phyloP scores from a whole-genome alignment of 164 flowering plant species.

The Vitis amurensis region DNA sequence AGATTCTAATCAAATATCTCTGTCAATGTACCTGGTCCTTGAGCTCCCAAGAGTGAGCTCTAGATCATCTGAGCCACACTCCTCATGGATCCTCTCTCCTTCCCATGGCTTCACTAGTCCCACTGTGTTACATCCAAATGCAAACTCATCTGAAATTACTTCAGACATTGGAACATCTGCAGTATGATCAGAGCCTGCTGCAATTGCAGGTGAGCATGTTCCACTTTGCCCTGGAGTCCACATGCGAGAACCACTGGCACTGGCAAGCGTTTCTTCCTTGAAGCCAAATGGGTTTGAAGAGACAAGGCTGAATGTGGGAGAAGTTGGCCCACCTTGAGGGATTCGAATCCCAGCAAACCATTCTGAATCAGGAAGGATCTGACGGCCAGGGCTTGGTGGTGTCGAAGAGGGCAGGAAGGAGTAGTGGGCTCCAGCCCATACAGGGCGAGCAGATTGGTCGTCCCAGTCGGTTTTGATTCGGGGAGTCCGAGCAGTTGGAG shows the following conservation, averaged over 20 bases:
- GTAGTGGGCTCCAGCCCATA: constrained; percentile 48
- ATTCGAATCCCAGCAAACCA: constrained; percentile 63
- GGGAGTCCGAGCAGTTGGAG: constrained; percentile 85
- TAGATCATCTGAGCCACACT: constrained; percentile 85
- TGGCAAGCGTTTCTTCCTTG: constrained; percentile 45
- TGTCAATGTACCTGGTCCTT: constrained; percentile 50
- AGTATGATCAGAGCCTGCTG: constrained; percentile 60
- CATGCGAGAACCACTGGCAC: constrained; percentile 72
- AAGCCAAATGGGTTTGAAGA: constrained; percentile 64
- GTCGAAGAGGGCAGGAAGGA: constrained; percentile 74
- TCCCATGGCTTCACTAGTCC: constrained; percentile 94
- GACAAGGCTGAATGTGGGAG: constrained; percentile 85
- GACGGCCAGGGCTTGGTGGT: constrained; percentile 90
- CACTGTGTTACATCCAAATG: constrained; percentile 66
- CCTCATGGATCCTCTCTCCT: constrained; percentile 97
- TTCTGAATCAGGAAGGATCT: constrained; percentile 61
- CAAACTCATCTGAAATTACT: constrained; percentile 75
- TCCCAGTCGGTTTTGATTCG: constrained; percentile 65
- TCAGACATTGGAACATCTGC: constrained; percentile 91
- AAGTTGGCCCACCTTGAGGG: constrained; percentile 61
- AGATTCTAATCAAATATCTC: neutral
- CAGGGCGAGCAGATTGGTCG: constrained; percentile 37
- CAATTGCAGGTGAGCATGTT: constrained; percentile 87
- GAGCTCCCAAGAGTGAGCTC: constrained; percentile 95
- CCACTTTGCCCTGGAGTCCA: constrained; percentile 99